Base-by-base conservation (phyloP, 768 basidiomycete species). In the Pisolithus marmoratus region DNA sequence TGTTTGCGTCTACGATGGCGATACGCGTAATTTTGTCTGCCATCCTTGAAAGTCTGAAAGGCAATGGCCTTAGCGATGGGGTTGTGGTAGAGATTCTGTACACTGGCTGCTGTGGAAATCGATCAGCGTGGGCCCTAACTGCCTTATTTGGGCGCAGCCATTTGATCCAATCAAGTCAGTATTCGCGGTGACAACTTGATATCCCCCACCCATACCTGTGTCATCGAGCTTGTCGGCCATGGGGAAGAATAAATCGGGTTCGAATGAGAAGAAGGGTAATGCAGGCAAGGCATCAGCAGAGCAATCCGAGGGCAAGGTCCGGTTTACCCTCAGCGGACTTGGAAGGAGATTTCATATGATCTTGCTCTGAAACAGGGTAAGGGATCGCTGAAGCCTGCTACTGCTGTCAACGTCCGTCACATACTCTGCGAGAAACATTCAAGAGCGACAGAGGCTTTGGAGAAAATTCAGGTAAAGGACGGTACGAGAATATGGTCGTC, bases 21-120 rank as follows among this genome's bases (percentile, higher is more conserved):
- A 97, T 94, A 78, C 96, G 87, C 49, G 96, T 99, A 61, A 97
- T 94, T 71, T 94, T 95, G 75, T 96, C 95, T 36, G 86, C 77
- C 91, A 93, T 90, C 48, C 53, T 55, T 50, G 29, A 38, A 49
- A 38, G 41, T 20, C 27, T 45, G 6, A 26, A 45, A 45, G 8
- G 26, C n/a, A 26, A 45, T 45, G 26, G 43, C 24, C 24, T 27
- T 15, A 7, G 23, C 26, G 26, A 45, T 45, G 43, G 41, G n/a
- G 5, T 26, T 42, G 41, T n/a, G 11, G 41, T 12, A 23, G 20
- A 15, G 41, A 14, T 20, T 42, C 23, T 14, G 41, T 22, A 20
- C 3, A 9, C 20, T 12, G 8, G 41, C 9, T 15, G 23, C 15
- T 15, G n/a, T 20, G 11, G 22, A 15, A 44, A 11, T 45, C 24